Conservation (phyloP, 495 filamentous ascomycete genomes). For the Aspergillus homomorphus region DNA sequence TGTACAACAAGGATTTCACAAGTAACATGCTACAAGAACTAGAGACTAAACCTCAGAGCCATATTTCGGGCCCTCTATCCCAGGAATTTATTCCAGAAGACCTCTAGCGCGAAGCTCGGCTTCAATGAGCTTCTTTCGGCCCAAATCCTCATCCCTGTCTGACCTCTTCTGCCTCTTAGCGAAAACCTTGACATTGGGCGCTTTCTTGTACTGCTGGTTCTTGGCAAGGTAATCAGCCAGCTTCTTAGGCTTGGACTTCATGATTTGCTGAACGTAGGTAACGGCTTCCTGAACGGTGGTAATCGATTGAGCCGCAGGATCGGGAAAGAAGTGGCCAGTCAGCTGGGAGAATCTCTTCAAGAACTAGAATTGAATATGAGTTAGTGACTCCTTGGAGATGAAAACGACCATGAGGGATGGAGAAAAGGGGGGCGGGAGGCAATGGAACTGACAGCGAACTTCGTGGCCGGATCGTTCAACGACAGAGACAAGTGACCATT, state of each 20-base stretch:
- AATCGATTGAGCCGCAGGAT: conserved; percentile 56
- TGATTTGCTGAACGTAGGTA: conserved; percentile 39
- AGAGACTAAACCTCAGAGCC: conserved; percentile 9
- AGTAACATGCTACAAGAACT: conserved; percentile 23
- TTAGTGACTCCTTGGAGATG: conserved; percentile 9
- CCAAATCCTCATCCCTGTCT: conserved; percentile 70
- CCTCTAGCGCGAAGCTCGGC: conserved; percentile 63
- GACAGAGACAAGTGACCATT: conserved; percentile 37
- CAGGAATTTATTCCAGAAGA: conserved; percentile 30
- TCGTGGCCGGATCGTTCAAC: conserved; percentile 56
- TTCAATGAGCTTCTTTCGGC: conserved; percentile 83
- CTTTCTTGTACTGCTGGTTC: conserved; percentile 37
- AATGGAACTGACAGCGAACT: conserved; percentile 73
- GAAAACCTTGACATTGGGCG: conserved; percentile 71
- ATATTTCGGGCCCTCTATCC: not conserved
- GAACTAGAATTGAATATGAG: conserved; percentile 46
- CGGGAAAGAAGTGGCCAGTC: conserved; percentile 68
- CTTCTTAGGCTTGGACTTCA: conserved; percentile 58
- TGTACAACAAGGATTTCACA: conserved; percentile 21
- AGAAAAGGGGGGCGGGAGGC: not conserved
- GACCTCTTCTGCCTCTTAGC: conserved; percentile 57
- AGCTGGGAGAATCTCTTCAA: conserved; percentile 75
- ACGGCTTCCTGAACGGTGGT: conserved; percentile 55
- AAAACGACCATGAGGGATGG: not conserved
- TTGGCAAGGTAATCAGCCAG: conserved; percentile 38